Evolutionary conservation across 768 basidiomycete species (phyloP).

Genomic region (Kwoniella bestiolae): DNA sequence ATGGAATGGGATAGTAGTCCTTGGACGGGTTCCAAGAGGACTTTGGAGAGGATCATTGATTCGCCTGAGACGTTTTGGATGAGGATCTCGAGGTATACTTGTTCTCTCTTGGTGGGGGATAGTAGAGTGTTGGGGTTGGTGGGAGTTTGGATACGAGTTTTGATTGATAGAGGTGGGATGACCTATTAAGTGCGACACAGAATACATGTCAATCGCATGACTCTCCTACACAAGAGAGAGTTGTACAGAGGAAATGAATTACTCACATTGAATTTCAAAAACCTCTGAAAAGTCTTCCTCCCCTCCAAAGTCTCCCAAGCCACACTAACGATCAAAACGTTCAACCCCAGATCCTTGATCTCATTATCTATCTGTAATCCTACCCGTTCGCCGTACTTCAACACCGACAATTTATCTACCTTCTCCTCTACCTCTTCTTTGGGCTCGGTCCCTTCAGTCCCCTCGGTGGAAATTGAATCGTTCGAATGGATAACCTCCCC

Average conservation of each 20-base stretch:
- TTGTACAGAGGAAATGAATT: no score
- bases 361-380: conserved; percentile 78
- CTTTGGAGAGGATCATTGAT: conserved; percentile 75
- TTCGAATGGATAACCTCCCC: conserved; percentile 43
- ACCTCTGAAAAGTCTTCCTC: conserved; percentile 71
- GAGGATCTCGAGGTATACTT: conserved; percentile 88
- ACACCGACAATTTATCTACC: conserved; percentile 61
- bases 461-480: no score
- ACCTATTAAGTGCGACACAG: conserved; percentile 63
- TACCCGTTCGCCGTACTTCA: conserved; percentile 65
- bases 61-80: conserved; percentile 87
- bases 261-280: conserved; percentile 87
- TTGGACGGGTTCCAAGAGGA: conserved; percentile 57
- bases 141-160: conserved; percentile 85
- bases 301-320: conserved; percentile 70
- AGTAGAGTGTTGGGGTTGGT: conserved; percentile 74
- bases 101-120: conserved; percentile 69
- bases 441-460: conserved; percentile 58
- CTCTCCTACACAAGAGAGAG: background rate
- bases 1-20: conserved; percentile 65
- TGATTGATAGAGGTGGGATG: conserved; percentile 91
- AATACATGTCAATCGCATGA: background rate
- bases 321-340: conserved; percentile 83
- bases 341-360: conserved; percentile 90
- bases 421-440: conserved; percentile 52